These are phyloP conservation scores for Lumnitzera racemosa DNA, from an alignment of 345 rosid species.

Conservation along the genomic window DNA sequence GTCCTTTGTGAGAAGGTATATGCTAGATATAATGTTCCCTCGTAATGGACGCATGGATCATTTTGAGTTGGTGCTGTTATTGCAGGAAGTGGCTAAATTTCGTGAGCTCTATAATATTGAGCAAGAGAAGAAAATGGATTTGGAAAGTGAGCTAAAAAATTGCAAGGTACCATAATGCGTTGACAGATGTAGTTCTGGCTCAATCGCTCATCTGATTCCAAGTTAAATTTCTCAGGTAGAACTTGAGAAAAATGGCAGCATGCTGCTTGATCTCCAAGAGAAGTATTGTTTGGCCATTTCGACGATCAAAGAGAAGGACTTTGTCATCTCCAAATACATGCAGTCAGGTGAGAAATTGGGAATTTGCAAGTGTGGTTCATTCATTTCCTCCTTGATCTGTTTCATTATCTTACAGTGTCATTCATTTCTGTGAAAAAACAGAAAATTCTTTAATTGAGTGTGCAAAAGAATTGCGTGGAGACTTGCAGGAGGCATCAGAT, in stretches of 20 bases:
- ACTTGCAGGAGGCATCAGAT: constrained; percentile 72
- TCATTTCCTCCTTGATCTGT: constrained; percentile 1
- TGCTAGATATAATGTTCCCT: constrained; percentile 6
- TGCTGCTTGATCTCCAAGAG: constrained; percentile 56
- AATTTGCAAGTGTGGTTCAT: not conserved
- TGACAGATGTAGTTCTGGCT: not conserved
- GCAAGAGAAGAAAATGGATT: constrained; percentile 60
- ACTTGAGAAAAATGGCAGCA: constrained; percentile 47
- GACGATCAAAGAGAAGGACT: constrained; percentile 49
- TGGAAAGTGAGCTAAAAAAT: constrained; percentile 52
- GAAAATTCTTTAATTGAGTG: constrained; percentile 54
- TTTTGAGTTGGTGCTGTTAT: constrained; percentile 3
- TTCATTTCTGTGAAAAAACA: constrained; percentile 18
- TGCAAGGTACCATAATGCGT: constrained; percentile 43
- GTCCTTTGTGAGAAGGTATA: constrained; percentile 49
- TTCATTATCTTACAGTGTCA: not conserved
- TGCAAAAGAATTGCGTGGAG: constrained; percentile 58
- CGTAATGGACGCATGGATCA: not conserved
- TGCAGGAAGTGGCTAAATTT: constrained; percentile 62
- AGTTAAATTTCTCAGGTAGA: constrained; percentile 34
- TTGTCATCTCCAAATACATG: constrained; percentile 45
- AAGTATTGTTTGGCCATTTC: constrained; percentile 32
- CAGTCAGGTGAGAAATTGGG: constrained; percentile 44
- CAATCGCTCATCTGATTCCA: constrained; percentile 5
- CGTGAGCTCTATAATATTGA: constrained; percentile 56